These are phyloP conservation scores for Durusdinium trenchii DNA, from an alignment of 73 alveolate genomes.

Conservation along the genomic window DNA sequence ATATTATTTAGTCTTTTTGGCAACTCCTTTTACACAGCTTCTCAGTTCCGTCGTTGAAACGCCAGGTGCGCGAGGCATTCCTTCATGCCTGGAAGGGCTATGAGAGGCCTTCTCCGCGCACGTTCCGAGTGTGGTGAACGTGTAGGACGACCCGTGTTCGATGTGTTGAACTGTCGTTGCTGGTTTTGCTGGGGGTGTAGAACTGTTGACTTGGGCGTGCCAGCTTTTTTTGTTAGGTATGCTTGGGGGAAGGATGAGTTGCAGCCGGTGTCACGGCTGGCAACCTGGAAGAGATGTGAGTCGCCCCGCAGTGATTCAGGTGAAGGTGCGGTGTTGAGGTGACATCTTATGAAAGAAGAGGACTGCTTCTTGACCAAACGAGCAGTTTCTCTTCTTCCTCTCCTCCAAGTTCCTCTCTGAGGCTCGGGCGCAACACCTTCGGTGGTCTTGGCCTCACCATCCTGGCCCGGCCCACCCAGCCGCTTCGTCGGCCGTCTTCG, in stretches of 20 bases:
- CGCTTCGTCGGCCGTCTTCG: not conserved
- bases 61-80: constrained; percentile 74
- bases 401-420: no score
- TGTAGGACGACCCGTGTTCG: not conserved
- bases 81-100: constrained; percentile 85
- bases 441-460: constrained; percentile 93
- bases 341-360: no score
- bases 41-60: not conserved
- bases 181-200: not conserved
- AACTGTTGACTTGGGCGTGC: not conserved
- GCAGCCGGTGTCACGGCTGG: constrained; percentile 60
- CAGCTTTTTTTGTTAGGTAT: not conserved
- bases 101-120: not conserved
- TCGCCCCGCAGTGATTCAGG: no score
- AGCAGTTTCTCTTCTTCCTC: no score
- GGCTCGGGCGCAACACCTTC: constrained; percentile 76
- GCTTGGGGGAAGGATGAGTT: constrained; percentile 87
- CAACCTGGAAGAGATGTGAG: not conserved
- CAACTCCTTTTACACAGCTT: no score
- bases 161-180: not conserved
- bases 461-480: constrained; percentile 34
- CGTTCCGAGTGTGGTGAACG: no score
- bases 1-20: no score
- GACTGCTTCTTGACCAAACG: no score
- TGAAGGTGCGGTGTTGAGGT: no score